A percentile compares a stretch with the other conserved stretches of the same genome.
Conservation (phyloP, 257 asterid species). For the Solanum chilense region DNA sequence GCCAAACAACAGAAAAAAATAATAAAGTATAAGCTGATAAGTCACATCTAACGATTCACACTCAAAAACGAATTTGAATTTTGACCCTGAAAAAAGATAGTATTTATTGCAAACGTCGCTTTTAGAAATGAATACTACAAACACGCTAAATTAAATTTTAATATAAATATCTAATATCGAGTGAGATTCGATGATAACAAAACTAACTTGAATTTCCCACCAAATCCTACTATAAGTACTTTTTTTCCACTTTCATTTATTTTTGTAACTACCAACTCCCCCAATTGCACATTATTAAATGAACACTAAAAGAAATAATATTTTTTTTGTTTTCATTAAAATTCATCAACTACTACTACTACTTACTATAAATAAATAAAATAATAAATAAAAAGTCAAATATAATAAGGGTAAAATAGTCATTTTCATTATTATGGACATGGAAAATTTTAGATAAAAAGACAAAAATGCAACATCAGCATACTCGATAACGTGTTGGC, state of each 20-base stretch:
- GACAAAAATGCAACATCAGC: not conserved
- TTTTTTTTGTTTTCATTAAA: not conserved
- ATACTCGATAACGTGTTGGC: constrained; percentile 1
- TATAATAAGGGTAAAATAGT: not conserved
- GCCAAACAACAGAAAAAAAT: not conserved
- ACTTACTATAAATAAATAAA: not conserved
- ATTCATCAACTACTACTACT: not conserved
- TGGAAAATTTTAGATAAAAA: not conserved
- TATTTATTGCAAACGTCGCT: not conserved
- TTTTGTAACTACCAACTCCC: not conserved
- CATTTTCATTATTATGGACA: not conserved
- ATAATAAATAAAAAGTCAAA: not conserved
- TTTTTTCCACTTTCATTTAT: not conserved
- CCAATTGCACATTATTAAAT: not conserved
- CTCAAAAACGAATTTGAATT: not conserved
- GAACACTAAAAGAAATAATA: not conserved
- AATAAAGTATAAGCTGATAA: too few species aligned
- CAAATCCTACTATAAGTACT: not conserved
- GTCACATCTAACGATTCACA: too few species aligned
- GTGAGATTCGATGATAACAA: not conserved
- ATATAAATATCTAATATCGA: not conserved
- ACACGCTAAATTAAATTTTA: not conserved
- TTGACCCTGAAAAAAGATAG: too few species aligned
- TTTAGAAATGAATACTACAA: too few species aligned
- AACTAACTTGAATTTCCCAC: not conserved